Percentiles rank a stretch among this genome's conserved stretches.
phyloP scores from a whole-genome alignment of 1,139 yeast genomes.

The Yamadazyma dendronema region DNA sequence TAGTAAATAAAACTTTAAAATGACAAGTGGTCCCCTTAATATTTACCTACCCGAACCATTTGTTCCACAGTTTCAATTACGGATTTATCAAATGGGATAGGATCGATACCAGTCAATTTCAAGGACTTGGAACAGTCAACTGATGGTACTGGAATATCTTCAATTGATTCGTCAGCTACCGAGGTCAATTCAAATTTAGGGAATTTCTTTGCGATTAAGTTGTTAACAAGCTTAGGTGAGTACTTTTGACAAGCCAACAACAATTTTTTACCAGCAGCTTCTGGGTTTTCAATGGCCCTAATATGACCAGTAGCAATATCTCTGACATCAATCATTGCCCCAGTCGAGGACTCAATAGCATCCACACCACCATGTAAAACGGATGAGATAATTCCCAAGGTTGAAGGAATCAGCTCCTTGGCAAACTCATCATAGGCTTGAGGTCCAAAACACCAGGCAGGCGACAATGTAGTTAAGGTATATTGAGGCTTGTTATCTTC shows the following conservation, averaged over 20 bases:
- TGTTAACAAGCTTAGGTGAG: conserved; percentile 24
- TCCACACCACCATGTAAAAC: conserved; percentile 8
- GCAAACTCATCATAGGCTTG: conserved; percentile 27
- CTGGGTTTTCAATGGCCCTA: conserved; percentile 24
- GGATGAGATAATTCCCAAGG: conserved; percentile 2
- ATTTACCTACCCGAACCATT: conserved; percentile 5
- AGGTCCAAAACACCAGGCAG: conserved; percentile 47
- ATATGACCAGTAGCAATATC: conserved; percentile 36
- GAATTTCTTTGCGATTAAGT: conserved; percentile 24
- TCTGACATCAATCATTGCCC: conserved; percentile 33
- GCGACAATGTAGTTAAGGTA: conserved; percentile 41
- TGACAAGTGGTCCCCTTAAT: too few species aligned
- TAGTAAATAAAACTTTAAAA: too few species aligned
- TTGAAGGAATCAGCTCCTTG: conserved; percentile 12
- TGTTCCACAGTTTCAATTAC: conserved; percentile 23
- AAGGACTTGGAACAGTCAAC: conserved; percentile 27
- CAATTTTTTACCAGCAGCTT: conserved; percentile 22
- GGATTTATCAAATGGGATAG: conserved; percentile 28
- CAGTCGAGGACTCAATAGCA: conserved; percentile 17
- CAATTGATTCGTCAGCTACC: neutral
- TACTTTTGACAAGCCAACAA: conserved; percentile 23
- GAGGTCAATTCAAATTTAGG: conserved; percentile 17
- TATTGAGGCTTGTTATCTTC: conserved; percentile 34
- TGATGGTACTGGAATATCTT: conserved; percentile 4
- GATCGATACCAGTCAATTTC: conserved; percentile 27